Base-by-base conservation (phyloP, 2,329 filamentous ascomycete species). In the Emmonsiellopsis sp. region DNA sequence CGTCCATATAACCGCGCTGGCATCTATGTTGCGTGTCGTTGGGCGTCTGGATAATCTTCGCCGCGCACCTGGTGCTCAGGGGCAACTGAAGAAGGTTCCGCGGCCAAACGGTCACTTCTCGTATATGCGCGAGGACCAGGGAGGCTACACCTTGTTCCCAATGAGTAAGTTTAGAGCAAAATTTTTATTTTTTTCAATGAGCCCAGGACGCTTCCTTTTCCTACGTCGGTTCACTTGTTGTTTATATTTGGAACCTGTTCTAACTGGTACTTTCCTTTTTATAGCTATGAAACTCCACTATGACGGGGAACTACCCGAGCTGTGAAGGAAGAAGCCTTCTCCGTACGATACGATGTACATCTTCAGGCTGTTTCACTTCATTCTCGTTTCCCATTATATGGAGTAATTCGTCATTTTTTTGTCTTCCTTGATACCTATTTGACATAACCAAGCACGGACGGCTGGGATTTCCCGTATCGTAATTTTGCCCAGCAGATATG, bases 41-140 rank as follows among this genome's bases (percentile, higher is more conserved):
- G 74, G 73, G 0, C 67, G 69, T 11, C 67, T 78, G 51, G 74
- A 74, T 59, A 60, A 73, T 40, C 66, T 78, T 1, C 72, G 75
- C 6, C 71, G 71, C 0, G 75, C 75, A 0, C 73, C 74, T 1
- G 75, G 74, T 0, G 65, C 66, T 47, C 76, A 76, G 70, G 76
- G 75, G 1, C 53, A 63, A 46, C 69, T 76, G 55, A 76, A 76
- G 68, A 73, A 69, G 1, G 71, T 78, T 83, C 88, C 59, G 65
- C 40, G 53, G 30, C 59, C 42, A 45, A 54, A 8, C 59, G 63
- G 0, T 68, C 75, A 57, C 62, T 82, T 83, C 73, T 72, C 70
- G 58, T 67, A 66, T 7, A 77, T 75, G 52, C 67, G 77, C 16
- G 76, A 76, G 53, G 74, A 77, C 45, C 75, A 70, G 58, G 77